Base-by-base conservation (phyloP, 2,329 filamentous ascomycete species). In the Trichoderma koningiopsis region DNA sequence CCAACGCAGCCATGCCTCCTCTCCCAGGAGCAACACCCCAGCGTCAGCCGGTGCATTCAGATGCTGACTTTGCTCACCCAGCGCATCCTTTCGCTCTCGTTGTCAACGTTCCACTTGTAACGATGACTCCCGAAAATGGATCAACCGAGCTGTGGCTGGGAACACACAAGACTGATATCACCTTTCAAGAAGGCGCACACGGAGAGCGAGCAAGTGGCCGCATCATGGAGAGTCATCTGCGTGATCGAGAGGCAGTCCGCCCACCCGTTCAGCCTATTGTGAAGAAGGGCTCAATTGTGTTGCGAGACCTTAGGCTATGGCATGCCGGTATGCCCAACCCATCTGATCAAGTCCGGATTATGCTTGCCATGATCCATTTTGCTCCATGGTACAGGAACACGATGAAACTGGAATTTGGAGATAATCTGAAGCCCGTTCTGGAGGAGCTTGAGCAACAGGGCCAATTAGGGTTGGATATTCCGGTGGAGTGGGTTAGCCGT, bases 281-380 rank as follows among this genome's bases (percentile, higher is more conserved):
- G 0, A 79, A 80, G 43, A 87, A 87, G 72, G 87, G 88, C 0
- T 84, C 85, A 49, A 74, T 90, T 27, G 80, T 89, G 43, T 74
- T 91, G 35, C 81, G 89, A 2, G 88, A 90, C 74, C 76, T 90
- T 65, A 79, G 88, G 29, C 81, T 89, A 5, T 91, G 88, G 88
- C 88, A 90, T 75, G 87, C 86, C 0, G 88, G 88, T 0, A 88
- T 89, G 84, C 87, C 87, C 1, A 90, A 90, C 72, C 73, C 76
- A 53, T 85, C 83, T 1, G 76, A 81, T 5, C 77, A 83, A 7
- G 81, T 84, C 19, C 77, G 87, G 31, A 82, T 88, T 22, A 89
- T 89, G 87, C 76, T 89, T n/a, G 86, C 86, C 40, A 83, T 87
- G 80, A 86, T 88, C 53, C 86, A 87, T 74, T 88, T 88, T 73